Percentiles rank a stretch among this genome's conserved stretches.
Conservation (phyloP, 1,139 yeast species). For the Scheffersomyces segobiensis region DNA sequence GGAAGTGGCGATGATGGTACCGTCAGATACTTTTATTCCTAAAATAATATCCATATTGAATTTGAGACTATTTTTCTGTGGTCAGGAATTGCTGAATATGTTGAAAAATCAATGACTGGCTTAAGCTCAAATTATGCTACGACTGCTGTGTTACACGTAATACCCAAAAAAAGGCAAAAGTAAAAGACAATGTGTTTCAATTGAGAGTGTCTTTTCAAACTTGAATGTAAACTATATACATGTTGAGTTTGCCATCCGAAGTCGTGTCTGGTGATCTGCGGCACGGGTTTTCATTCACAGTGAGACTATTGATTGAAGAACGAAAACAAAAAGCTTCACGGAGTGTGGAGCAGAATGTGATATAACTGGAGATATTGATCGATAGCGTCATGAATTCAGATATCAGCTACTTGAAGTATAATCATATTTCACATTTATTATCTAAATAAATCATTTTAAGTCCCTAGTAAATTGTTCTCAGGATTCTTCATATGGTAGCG, state of each 20-base stretch:
- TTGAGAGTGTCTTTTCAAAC: conserved; percentile 1
- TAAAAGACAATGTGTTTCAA: not conserved
- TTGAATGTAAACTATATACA: not conserved
- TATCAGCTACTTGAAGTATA: not conserved
- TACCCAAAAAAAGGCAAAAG: not conserved
- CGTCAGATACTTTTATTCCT: conserved; percentile 80
- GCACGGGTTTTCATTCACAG: not conserved
- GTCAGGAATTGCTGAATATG: not conserved
- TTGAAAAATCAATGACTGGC: not conserved
- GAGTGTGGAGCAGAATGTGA: too few relatives aligned
- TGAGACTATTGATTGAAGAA: not conserved
- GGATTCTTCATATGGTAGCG: not conserved
- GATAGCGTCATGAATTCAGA: not conserved
- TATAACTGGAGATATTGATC: not conserved
- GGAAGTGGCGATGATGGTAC: conserved; percentile 86
- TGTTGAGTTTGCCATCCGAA: conserved; percentile 9
- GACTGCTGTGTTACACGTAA: not conserved
- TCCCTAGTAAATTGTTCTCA: not conserved
- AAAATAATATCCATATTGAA: conserved; percentile 78
- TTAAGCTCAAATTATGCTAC: not conserved
- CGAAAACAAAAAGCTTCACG: too few relatives aligned
- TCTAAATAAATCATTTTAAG: not conserved
- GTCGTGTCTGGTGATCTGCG: not conserved
- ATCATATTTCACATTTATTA: not conserved
- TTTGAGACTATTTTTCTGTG: not conserved